Conservation (phyloP, 2,329 filamentous ascomycete genomes). For the Coccinonectria pachysandricola region DNA sequence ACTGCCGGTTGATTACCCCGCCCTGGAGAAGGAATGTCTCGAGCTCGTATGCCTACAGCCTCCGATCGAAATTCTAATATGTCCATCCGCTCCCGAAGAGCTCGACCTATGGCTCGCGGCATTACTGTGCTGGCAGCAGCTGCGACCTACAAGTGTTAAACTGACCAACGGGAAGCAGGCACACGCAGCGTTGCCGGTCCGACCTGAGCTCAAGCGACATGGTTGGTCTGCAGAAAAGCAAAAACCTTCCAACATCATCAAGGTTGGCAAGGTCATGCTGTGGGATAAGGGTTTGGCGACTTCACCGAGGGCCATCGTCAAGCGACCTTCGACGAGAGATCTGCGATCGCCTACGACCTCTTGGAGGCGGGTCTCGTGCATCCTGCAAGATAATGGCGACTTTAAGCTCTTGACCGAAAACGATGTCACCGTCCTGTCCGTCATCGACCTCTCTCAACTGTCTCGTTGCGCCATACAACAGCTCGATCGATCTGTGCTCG, state of each 20-base stretch:
- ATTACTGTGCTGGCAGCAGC: constrained; percentile 70
- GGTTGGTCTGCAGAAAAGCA: constrained; percentile 22
- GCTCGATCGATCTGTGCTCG: constrained; percentile 79
- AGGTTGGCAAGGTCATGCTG: constrained; percentile 80
- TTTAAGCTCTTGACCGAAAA: constrained; percentile 84
- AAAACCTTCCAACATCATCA: constrained; percentile 64
- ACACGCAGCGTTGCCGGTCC: constrained; percentile 25
- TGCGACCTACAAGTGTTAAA: constrained; percentile 49
- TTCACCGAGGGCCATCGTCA: constrained; percentile 45
- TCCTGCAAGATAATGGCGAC: constrained; percentile 87
- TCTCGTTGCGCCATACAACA: constrained; percentile 85
- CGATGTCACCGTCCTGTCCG: constrained; percentile 67
- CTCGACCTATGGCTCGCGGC: constrained; percentile 74
- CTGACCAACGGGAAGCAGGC: constrained; percentile 33
- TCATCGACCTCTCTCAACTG: constrained; percentile 79
- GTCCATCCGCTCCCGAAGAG: constrained; percentile 54
- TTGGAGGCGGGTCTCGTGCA: constrained; percentile 87
- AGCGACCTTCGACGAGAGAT: constrained; percentile 47
- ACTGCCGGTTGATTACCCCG: constrained; percentile 39
- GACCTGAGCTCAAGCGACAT: constrained; percentile 34
- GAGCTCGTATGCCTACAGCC: constrained; percentile 44
- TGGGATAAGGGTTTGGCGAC: constrained; percentile 69
- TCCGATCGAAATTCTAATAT: constrained; percentile 52
- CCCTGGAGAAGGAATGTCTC: constrained; percentile 37
- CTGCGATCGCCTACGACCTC: constrained; percentile 43